phyloP scores from a whole-genome alignment of 441 rosid genomes.

The Capsella rubella region DNA sequence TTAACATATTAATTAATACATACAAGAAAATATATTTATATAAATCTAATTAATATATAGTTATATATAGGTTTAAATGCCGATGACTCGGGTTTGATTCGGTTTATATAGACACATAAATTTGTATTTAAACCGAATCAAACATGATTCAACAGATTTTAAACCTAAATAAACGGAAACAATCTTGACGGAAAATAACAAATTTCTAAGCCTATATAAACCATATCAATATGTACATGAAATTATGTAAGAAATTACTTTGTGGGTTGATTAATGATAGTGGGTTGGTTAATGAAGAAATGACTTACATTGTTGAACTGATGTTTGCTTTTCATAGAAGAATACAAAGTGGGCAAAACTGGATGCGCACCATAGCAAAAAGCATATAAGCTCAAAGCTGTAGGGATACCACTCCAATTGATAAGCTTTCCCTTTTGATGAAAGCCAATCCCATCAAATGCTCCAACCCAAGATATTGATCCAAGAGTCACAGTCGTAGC shows the following conservation, averaged over 20 bases:
- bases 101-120: too few relatives aligned
- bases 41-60: too few relatives aligned
- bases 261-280: not conserved
- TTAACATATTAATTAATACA: too few relatives aligned
- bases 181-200: not conserved
- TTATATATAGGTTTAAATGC: too few relatives aligned
- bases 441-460: constrained; percentile 48
- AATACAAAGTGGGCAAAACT: constrained; percentile 47
- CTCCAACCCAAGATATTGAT: constrained; percentile 47
- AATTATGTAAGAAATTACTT: not conserved
- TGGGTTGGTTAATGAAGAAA: not conserved
- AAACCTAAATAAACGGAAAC: not conserved
- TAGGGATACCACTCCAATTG: constrained; percentile 46
- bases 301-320: constrained; percentile 48
- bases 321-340: constrained; percentile 47
- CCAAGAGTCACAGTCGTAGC: constrained; percentile 43
- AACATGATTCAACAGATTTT: not conserved
- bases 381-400: constrained; percentile 46
- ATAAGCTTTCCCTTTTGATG: constrained; percentile 41
- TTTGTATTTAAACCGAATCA: too few relatives aligned
- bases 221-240: not conserved
- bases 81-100: too few relatives aligned
- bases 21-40: too few relatives aligned
- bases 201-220: not conserved
- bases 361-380: constrained; percentile 54